A percentile compares a stretch with the other conserved stretches of the same genome.
These are phyloP conservation scores for Neltuma alba DNA, from an alignment of 306 rosid species.

Conservation along the genomic window DNA sequence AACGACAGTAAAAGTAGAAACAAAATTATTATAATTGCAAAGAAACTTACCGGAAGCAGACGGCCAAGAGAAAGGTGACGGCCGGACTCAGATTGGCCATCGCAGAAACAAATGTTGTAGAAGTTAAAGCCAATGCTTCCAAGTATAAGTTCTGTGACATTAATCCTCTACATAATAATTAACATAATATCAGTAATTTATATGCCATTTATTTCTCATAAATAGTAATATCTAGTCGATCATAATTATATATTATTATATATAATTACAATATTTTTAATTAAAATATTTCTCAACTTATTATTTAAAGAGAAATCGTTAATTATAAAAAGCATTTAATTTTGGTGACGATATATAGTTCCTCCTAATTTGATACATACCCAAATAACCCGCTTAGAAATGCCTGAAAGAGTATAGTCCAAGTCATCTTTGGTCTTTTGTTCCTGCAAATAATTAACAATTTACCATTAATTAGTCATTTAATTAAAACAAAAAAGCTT, in stretches of 20 bases:
- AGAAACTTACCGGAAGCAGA: background rate
- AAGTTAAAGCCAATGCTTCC: background rate
- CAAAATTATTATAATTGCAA: background rate
- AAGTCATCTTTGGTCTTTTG: slow-evolving; percentile 59
- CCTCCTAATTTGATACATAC: slow-evolving; percentile 32
- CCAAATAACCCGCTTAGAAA: slow-evolving; percentile 78
- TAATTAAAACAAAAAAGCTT: background rate
- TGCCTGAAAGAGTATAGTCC: slow-evolving; percentile 61
- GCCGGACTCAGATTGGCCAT: background rate
- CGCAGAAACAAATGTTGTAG: background rate
- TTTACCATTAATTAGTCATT: background rate
- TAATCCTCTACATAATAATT: background rate
- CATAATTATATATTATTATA: no score
- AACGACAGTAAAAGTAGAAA: background rate
- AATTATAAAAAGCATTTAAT: no score
- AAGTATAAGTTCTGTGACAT: background rate
- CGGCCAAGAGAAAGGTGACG: background rate
- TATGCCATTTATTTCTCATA: background rate
- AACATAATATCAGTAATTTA: background rate
- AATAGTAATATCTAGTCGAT: background rate
- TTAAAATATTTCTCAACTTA: no score
- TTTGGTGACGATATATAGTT: background rate
- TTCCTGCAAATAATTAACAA: slow-evolving; percentile 46
- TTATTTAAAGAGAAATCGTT: background rate
- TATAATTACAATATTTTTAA: no score